Evolutionary conservation across 345 rosid genomes (phyloP).

Genomic region (Gossypium rotundifolium): DNA sequence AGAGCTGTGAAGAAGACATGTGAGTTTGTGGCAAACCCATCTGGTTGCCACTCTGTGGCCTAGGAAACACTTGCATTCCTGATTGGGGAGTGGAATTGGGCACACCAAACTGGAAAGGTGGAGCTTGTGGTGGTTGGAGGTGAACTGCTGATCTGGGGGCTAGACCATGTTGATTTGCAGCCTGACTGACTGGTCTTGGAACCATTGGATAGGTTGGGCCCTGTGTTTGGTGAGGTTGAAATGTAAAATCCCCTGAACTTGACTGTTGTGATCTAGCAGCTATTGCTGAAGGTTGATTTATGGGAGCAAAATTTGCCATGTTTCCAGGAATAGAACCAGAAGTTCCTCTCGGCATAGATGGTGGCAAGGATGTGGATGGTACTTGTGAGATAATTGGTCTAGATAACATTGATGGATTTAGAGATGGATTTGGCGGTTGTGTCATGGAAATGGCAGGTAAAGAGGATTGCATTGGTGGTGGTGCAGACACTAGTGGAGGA

Average conservation of each 20-base stretch:
- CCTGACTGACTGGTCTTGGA: slow-evolving; percentile 38
- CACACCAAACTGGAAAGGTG: slow-evolving; percentile 24
- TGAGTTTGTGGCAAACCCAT: slow-evolving; percentile 33
- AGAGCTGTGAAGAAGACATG: slow-evolving; percentile 16
- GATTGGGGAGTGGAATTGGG: slow-evolving; percentile 38
- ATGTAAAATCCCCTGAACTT: slow-evolving; percentile 52
- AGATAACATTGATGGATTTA: slow-evolving; percentile 14
- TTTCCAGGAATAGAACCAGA: slow-evolving; percentile 20
- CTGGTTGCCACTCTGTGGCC: slow-evolving; percentile 44
- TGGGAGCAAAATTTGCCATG: slow-evolving; percentile 32
- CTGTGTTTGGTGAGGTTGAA: slow-evolving; percentile 41
- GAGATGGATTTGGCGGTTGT: slow-evolving; percentile 14
- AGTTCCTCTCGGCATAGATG: slow-evolving; percentile 24
- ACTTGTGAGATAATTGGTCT: slow-evolving; percentile 14
- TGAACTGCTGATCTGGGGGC: slow-evolving; percentile 31
- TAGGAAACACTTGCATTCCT: slow-evolving; percentile 33
- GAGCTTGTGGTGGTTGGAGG: slow-evolving; percentile 9
- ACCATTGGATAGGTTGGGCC: slow-evolving; percentile 29
- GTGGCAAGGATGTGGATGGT: slow-evolving; percentile 23
- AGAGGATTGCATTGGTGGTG: slow-evolving; percentile 27
- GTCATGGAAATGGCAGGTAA: slow-evolving; percentile 9
- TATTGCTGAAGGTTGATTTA: slow-evolving; percentile 26
- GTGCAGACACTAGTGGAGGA: slow-evolving; percentile 21
- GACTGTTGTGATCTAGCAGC: slow-evolving; percentile 35
- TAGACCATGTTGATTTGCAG: slow-evolving; percentile 18